Percentiles rank a stretch among this genome's conserved stretches.
Evolutionary conservation across 352 stramenopile species (phyloP).

Genomic region (Pythium sukuiense): DNA sequence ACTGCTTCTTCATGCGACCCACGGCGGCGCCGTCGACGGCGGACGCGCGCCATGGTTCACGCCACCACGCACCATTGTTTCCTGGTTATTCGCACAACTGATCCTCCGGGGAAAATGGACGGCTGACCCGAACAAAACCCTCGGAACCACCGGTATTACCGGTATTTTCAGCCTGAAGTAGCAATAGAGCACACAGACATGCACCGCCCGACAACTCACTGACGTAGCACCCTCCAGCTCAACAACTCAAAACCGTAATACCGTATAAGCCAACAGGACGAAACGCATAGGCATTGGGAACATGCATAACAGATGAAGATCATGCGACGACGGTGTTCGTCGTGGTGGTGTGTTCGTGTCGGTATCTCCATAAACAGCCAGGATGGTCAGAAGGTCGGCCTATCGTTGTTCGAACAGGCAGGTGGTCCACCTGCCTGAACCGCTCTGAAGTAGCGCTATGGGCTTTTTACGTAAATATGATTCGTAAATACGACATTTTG

Average conservation of each 20-base stretch:
- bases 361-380: not conserved
- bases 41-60: not conserved
- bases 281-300: too few relatives aligned
- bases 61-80: conserved; percentile 27
- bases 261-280: too few relatives aligned
- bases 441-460: conserved; percentile 21
- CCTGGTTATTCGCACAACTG: conserved; percentile 27
- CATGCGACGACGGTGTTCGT: not conserved
- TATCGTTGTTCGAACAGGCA: not conserved
- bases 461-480: conserved; percentile 19
- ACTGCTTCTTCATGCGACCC: not conserved
- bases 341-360: not conserved
- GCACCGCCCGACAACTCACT: conserved; percentile 13
- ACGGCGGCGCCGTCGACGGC: not conserved
- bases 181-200: conserved; percentile 26
- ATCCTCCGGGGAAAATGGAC: conserved; percentile 43
- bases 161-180: conserved; percentile 27
- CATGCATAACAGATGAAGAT: not conserved
- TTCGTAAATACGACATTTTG: conserved; percentile 27
- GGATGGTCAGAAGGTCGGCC: not conserved
- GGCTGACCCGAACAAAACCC: conserved; percentile 35
- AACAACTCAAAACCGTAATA: conserved; percentile 4
- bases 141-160: conserved; percentile 32
- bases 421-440: conserved; percentile 2
- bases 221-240: not conserved